Percentiles rank a stretch among this genome's conserved stretches.
Conservation (phyloP, 2,329 filamentous ascomycete species). For the Xylaria sp. region DNA sequence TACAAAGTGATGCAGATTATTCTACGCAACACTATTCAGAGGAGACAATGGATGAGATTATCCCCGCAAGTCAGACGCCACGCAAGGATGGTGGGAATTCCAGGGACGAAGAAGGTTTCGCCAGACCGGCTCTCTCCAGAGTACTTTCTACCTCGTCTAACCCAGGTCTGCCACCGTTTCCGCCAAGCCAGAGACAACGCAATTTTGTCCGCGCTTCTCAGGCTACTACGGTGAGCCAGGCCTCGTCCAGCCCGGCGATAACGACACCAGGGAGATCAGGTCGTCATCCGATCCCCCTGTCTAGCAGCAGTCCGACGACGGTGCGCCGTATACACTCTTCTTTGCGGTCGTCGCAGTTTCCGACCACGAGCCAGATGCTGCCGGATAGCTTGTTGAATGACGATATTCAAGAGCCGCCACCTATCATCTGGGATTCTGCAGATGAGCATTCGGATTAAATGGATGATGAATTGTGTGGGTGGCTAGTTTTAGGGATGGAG, state of each 20-base stretch:
- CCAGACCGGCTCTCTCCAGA: constrained; percentile 39
- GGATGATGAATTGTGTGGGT: neutral
- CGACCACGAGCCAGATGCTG: constrained; percentile 64
- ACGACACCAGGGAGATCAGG: constrained; percentile 47
- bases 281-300: constrained; percentile 36
- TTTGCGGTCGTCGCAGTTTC: constrained; percentile 58
- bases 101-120: constrained; percentile 28
- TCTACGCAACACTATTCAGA: constrained; percentile 51
- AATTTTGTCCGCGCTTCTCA: constrained; percentile 53
- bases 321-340: constrained; percentile 40
- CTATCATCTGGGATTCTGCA: constrained; percentile 57
- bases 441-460: constrained; percentile 51
- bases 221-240: constrained; percentile 56
- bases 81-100: constrained; percentile 31
- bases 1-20: constrained; percentile 58
- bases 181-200: constrained; percentile 33
- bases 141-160: constrained; percentile 35
- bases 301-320: constrained; percentile 41
- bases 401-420: constrained; percentile 52
- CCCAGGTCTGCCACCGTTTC: constrained; percentile 33
- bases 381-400: constrained; percentile 59
- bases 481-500: neutral
- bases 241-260: constrained; percentile 48
- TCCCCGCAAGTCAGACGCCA: constrained; percentile 49
- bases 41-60: constrained; percentile 43